Evolutionary conservation across 208 protist genomes (phyloP).

Genomic region (Entamoeba invadens): DNA sequence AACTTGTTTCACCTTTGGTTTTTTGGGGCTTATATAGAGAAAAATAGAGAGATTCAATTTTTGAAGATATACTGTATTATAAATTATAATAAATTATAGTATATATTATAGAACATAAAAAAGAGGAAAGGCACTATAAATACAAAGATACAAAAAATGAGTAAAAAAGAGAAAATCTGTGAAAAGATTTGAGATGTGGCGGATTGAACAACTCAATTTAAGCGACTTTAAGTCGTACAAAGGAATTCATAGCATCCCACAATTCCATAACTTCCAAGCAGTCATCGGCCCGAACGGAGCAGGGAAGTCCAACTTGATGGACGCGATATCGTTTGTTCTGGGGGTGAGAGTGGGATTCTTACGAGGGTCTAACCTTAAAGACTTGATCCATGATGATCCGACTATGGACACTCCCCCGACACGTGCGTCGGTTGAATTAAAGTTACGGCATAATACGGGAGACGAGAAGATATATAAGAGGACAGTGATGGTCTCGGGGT

Average conservation of each 20-base stretch:
- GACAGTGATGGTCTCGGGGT: constrained; percentile 45
- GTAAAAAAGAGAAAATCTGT: too few relatives aligned
- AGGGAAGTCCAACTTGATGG: constrained; percentile 88
- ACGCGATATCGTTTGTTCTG: constrained; percentile 88
- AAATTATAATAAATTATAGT: too few relatives aligned
- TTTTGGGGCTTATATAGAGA: too few relatives aligned
- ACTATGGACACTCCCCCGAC: neutral
- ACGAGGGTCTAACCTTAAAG: constrained; percentile 55
- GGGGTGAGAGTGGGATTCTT: constrained; percentile 55
- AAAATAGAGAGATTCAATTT: too few relatives aligned
- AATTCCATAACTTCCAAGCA: constrained; percentile 85
- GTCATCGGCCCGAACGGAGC: constrained; percentile 93
- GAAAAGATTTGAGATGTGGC: too few relatives aligned
- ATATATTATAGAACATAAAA: too few relatives aligned
- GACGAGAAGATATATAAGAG: neutral
- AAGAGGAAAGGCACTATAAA: too few relatives aligned
- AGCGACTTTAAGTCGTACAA: constrained; percentile 91
- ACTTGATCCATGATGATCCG: constrained; percentile 62
- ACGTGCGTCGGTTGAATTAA: neutral
- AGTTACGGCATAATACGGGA: neutral
- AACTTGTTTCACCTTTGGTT: too few relatives aligned
- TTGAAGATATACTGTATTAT: too few relatives aligned
- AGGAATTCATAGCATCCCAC: constrained; percentile 62
- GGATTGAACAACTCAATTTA: neutral
- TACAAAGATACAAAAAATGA: too few relatives aligned